phyloP scores from a whole-genome alignment of 257 asterid species.

The Capsicum pubescens region DNA sequence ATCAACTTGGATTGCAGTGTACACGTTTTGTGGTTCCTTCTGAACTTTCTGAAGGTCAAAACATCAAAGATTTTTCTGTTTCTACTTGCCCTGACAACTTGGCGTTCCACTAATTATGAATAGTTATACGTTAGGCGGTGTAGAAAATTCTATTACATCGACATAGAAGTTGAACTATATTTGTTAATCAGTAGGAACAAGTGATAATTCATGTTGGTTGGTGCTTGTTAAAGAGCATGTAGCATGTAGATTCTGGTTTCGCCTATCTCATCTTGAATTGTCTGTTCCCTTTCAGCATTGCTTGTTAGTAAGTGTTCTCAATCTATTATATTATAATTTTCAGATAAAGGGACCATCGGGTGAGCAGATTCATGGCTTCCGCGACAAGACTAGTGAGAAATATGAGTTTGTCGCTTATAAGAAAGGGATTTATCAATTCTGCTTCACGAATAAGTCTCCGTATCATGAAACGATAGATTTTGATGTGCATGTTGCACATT shows the following conservation, averaged over 20 bases:
- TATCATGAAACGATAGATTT: slow-evolving; percentile 88
- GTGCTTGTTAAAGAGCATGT: neutral
- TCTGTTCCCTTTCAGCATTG: neutral
- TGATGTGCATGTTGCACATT: slow-evolving; percentile 83
- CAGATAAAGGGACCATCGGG: slow-evolving; percentile 92
- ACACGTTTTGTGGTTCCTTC: too few relatives aligned
- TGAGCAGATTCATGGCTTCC: slow-evolving; percentile 75
- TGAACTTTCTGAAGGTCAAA: too few relatives aligned
- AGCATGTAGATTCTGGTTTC: neutral
- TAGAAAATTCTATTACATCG: neutral
- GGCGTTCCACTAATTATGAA: neutral
- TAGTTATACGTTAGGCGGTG: neutral
- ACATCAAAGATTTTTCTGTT: too few relatives aligned
- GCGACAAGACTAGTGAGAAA: slow-evolving; percentile 79
- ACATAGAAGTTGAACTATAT: neutral
- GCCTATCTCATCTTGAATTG: neutral
- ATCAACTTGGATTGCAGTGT: too few relatives aligned
- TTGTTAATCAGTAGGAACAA: neutral
- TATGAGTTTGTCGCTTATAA: slow-evolving; percentile 75
- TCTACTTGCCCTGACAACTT: neutral
- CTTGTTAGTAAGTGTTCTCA: slow-evolving; percentile 27
- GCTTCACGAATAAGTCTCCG: slow-evolving; percentile 91
- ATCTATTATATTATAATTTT: neutral
- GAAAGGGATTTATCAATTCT: slow-evolving; percentile 76
- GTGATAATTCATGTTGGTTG: neutral